Evolutionary conservation across 805 yeast species (phyloP), one percentile per base, ranked within the genome.

Genomic region (Vanderwaltozyma yarrowii): DNA sequence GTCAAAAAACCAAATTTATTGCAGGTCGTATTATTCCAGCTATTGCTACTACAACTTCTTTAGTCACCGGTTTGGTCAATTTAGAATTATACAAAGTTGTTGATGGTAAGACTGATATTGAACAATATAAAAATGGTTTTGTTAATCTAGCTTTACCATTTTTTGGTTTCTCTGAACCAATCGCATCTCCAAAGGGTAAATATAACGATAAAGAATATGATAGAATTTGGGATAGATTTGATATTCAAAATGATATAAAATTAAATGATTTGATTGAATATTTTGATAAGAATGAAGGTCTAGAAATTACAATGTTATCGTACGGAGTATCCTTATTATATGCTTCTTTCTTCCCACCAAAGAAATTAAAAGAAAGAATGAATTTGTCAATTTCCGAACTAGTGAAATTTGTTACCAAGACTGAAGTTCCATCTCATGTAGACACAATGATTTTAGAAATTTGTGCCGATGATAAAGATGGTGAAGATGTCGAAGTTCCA

Each of bases 11-110:
- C 28, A 92, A 92, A 67, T 86, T 89, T 54, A 89, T 92, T 60
- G 99, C 99, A 6, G 99, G 99, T 34, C 80, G 94, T 64, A 92
- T 92, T 49, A 92, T 92, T 49, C 99, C 99, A 13, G 98, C 98
- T 16, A 92, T 92, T 67, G 98, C 98, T 27, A 92, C 99, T 2
- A 92, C 99, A 1, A 92, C 99, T n/a, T 94, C 96, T 9, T 67
- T 88, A 49, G 98, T 92, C 17, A 85, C 98, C 6, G 99, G 99
- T 34, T 70, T 92, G 53, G 94, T 87, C 18, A 84, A 94, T 53
- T 66, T 92, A 48, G 99, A 92, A 64, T 69, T 89, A 41, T 83
- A 84, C 69, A 92, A 92, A 67, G 89, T 92, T 45, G 84, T 77
- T 32, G 94, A 80, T 53, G 73, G 73, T 13, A 76, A 80, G 54